A percentile compares a stretch with the other conserved stretches of the same genome.
Evolutionary conservation across 2,329 filamentous ascomycete genomes (phyloP).

Genomic region (Setomelanomma holmii): DNA sequence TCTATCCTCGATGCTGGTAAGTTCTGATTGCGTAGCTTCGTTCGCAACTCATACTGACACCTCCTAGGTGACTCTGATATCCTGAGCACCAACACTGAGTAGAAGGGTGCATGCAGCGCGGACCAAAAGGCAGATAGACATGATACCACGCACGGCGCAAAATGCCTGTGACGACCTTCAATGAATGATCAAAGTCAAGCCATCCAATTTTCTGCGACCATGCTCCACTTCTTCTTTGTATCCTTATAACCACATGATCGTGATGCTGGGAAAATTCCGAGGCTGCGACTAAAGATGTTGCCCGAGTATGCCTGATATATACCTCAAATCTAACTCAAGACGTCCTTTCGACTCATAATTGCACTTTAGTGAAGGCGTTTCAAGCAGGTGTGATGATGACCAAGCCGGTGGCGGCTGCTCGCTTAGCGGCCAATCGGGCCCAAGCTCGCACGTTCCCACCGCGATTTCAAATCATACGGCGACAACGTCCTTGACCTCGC

Average conservation of each 20-base stretch:
- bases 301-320: no score
- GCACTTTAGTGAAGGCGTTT: background rate
- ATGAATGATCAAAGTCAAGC: conserved; percentile 37
- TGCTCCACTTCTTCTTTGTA: background rate
- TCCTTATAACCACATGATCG: background rate
- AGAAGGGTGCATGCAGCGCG: conserved; percentile 15
- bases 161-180: conserved; percentile 31
- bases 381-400: conserved; percentile 5
- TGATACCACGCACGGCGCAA: conserved; percentile 34
- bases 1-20: conserved; percentile 89
- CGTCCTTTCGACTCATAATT: background rate
- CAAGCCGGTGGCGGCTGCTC: conserved; percentile 11
- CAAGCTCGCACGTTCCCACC: conserved; percentile 13
- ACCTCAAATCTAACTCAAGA: no score
- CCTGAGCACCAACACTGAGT: conserved; percentile 71
- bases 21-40: conserved; percentile 12
- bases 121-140: conserved; percentile 22
- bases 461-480: conserved; percentile 22
- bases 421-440: conserved; percentile 13
- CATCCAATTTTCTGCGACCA: conserved; percentile 14
- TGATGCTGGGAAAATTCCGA: no score
- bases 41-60: conserved; percentile 16
- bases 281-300: no score
- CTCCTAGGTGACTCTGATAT: conserved; percentile 80
- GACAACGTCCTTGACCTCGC: conserved; percentile 19